These are phyloP conservation scores for Paspalum vaginatum DNA, from an alignment of 176 grass and related monocot species.

Conservation along the genomic window DNA sequence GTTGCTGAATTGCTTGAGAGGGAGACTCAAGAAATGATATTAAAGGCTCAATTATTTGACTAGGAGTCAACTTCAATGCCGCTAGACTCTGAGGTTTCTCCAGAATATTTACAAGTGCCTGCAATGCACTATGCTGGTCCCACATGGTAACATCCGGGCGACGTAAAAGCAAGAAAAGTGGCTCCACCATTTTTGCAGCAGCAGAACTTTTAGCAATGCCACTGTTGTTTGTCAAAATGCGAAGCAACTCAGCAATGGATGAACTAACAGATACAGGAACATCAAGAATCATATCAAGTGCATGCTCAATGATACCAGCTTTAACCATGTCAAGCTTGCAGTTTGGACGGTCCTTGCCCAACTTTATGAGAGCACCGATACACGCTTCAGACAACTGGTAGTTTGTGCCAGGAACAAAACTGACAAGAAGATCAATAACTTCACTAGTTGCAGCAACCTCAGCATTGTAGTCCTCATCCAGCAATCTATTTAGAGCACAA, in stretches of 20 bases:
- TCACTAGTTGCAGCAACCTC: constrained; percentile 77
- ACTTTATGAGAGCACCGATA: constrained; percentile 88
- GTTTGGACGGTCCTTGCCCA: constrained; percentile 92
- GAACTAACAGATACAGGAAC: constrained; percentile 81
- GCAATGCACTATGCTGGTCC: constrained; percentile 90
- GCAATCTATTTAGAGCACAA: constrained; percentile 71
- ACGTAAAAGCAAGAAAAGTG: constrained; percentile 90
- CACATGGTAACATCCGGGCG: constrained; percentile 81
- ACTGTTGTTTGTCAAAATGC: constrained; percentile 95
- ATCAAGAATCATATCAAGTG: constrained; percentile 94
- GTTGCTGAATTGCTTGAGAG: constrained; percentile 96
- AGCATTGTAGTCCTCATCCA: constrained; percentile 92
- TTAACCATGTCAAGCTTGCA: constrained; percentile 99
- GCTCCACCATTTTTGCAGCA: constrained; percentile 91
- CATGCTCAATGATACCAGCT: constrained; percentile 89
- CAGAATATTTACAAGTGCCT: constrained; percentile 96
- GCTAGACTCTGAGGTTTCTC: constrained; percentile 93
- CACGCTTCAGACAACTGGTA: constrained; percentile 72
- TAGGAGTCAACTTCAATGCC: constrained; percentile 77
- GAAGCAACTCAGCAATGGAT: constrained; percentile 89
- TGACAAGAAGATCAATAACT: constrained; percentile 83
- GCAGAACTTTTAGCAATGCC: constrained; percentile 94
- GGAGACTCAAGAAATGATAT: constrained; percentile 95
- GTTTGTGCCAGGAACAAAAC: constrained; percentile 75
- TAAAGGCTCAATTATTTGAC: constrained; percentile 93